Conservation (phyloP, 306 rosid genomes). For the Vigna reflexopilosa region DNA sequence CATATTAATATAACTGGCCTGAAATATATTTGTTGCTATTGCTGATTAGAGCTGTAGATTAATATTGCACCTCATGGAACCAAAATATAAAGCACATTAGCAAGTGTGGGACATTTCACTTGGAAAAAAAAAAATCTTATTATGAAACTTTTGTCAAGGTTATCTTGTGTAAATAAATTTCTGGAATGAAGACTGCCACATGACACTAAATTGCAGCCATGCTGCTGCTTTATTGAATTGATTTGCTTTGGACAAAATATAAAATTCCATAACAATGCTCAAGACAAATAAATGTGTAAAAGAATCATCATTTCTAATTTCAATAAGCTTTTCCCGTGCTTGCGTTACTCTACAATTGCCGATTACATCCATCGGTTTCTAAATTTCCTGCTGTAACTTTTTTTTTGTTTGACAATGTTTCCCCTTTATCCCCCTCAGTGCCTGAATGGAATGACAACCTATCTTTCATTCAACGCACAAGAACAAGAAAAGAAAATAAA, state of each 20-base stretch:
- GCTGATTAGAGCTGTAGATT: not conserved
- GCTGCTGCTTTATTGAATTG: conserved; percentile 25
- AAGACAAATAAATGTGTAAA: conserved; percentile 51
- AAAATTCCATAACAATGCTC: conserved; percentile 36
- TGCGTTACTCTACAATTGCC: conserved; percentile 83
- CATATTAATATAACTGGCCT: too few relatives aligned
- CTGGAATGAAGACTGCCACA: conserved; percentile 4
- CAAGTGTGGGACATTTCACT: too few relatives aligned
- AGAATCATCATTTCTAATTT: conserved; percentile 75
- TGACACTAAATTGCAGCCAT: conserved; percentile 18
- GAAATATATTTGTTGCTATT: not conserved
- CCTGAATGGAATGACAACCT: conserved; percentile 55
- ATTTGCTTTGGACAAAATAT: conserved; percentile 19
- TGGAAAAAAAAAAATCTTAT: too few relatives aligned
- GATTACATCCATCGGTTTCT: conserved; percentile 70
- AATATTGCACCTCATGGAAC: too few relatives aligned
- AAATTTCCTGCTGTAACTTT: conserved; percentile 59
- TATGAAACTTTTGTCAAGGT: too few relatives aligned
- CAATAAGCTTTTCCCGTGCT: conserved; percentile 64
- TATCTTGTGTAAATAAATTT: conserved; percentile 7
- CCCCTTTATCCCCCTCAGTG: conserved; percentile 33
- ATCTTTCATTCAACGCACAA: conserved; percentile 63
- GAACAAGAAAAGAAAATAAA: conserved; percentile 60
- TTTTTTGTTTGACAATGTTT: conserved; percentile 50
- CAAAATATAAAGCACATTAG: too few relatives aligned